Evolutionary conservation across 371 early-diverging fungal genomes (phyloP).

Genomic region (Lichtheimia ramosa): DNA sequence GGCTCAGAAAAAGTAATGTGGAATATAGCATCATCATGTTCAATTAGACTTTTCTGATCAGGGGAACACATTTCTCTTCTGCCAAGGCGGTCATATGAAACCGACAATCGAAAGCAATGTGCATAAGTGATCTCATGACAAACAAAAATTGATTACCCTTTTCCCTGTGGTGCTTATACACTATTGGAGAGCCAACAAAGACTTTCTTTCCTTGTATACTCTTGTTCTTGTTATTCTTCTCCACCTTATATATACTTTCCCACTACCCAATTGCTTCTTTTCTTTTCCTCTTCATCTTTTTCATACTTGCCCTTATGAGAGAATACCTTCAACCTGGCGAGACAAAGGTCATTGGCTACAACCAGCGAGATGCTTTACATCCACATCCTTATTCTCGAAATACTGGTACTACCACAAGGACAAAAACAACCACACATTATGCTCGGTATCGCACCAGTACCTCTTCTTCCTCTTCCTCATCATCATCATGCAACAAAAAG

Average conservation of each 20-base stretch:
- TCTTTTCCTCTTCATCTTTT: not conserved
- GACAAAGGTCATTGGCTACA: constrained; percentile 1
- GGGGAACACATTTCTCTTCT: constrained; percentile 5
- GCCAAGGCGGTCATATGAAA: constrained; percentile 16
- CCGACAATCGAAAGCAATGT: not conserved
- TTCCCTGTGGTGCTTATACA: not conserved
- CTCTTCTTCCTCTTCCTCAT: not conserved
- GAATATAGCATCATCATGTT: too few species aligned
- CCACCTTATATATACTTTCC: not conserved
- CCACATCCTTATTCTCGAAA: too few species aligned
- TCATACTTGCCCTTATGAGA: not conserved
- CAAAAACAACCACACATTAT: not conserved
- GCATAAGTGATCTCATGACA: constrained; percentile 11
- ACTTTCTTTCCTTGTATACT: not conserved
- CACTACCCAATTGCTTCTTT: not conserved
- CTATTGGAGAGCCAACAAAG: not conserved
- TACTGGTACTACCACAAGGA: not conserved
- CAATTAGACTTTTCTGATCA: constrained; percentile 1
- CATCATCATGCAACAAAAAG: constrained; percentile 3
- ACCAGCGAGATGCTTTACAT: too few species aligned
- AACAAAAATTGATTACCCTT: not conserved
- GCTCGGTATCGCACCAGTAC: not conserved
- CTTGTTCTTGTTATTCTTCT: not conserved
- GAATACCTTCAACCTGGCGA: constrained; percentile 1
- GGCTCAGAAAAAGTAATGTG: too few species aligned